Percentiles rank a stretch among this genome's conserved stretches.
Conservation (phyloP, 495 filamentous ascomycete genomes). For the Amphirosellinia nigrospora region DNA sequence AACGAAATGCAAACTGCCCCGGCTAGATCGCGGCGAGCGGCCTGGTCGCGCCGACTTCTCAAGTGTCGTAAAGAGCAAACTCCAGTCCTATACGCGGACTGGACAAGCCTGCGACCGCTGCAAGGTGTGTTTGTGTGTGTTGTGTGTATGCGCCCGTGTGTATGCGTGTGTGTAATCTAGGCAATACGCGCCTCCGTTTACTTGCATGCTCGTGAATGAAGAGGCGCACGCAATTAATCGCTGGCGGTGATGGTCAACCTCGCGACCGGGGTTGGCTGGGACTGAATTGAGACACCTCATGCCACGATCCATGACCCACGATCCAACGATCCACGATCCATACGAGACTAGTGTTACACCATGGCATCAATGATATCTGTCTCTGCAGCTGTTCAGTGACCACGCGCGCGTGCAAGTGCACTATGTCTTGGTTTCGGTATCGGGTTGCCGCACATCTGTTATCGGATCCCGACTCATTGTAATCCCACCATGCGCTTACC, state of each 20-base stretch:
- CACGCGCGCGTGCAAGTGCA: constrained; percentile 20
- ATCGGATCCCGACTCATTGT: background rate
- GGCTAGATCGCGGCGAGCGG: constrained; percentile 46
- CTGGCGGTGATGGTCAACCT: background rate
- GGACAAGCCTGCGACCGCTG: constrained; percentile 92
- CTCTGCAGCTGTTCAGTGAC: background rate
- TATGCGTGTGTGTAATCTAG: background rate
- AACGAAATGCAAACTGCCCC: constrained; percentile 53
- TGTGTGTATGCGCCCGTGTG: too few species aligned
- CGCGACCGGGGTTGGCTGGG: background rate
- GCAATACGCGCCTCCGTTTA: constrained; percentile 6
- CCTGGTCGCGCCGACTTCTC: constrained; percentile 66
- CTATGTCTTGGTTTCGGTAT: constrained; percentile 8
- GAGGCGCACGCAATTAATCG: background rate
- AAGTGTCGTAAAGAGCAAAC: constrained; percentile 67
- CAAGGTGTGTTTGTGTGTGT: constrained; percentile 66
- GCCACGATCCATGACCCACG: background rate
- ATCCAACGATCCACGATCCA: background rate
- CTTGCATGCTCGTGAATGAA: background rate
- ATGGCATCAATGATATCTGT: background rate
- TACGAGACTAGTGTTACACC: background rate
- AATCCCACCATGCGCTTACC: background rate
- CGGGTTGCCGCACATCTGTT: constrained; percentile 2
- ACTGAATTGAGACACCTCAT: background rate
- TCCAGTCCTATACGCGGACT: constrained; percentile 69